A percentile compares a stretch with the other conserved stretches of the same genome.
Conservation (phyloP, 176 grass and related monocot genomes). For the Lolium perenne region DNA sequence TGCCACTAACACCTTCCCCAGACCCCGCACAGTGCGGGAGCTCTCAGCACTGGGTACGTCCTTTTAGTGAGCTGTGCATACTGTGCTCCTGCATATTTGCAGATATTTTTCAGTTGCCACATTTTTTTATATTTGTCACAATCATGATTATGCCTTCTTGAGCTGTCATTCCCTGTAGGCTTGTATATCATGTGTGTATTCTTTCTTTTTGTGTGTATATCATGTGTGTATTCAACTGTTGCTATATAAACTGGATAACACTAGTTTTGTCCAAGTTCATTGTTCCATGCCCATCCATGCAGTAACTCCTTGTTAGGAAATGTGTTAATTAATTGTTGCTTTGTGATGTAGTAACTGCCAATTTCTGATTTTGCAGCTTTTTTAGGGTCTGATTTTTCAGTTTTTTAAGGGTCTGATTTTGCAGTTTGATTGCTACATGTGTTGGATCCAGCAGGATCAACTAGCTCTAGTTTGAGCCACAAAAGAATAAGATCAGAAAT, state of each 20-base stretch:
- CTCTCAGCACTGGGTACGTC: too few species aligned
- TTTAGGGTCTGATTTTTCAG: too few species aligned
- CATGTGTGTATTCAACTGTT: background rate
- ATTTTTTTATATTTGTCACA: background rate
- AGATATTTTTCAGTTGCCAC: background rate
- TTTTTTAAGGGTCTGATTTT: too few species aligned
- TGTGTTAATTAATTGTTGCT: background rate
- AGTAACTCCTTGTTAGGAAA: background rate
- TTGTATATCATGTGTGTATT: background rate
- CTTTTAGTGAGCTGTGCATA: background rate
- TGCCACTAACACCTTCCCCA: too few species aligned
- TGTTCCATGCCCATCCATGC: background rate
- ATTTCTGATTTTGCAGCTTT: background rate
- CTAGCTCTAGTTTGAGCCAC: too few species aligned
- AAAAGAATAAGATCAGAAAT: too few species aligned
- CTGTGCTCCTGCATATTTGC: background rate
- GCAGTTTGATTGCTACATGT: background rate
- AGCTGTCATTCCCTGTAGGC: background rate
- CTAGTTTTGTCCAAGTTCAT: background rate
- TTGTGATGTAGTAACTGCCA: background rate
- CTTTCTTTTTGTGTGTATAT: background rate
- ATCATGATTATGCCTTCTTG: background rate
- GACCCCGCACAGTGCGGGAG: too few species aligned
- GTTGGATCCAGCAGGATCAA: too few species aligned
- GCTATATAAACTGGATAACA: background rate